Evolutionary conservation across 2,329 filamentous ascomycete species (phyloP).

Genomic region (Trichoderma guizhouense): DNA sequence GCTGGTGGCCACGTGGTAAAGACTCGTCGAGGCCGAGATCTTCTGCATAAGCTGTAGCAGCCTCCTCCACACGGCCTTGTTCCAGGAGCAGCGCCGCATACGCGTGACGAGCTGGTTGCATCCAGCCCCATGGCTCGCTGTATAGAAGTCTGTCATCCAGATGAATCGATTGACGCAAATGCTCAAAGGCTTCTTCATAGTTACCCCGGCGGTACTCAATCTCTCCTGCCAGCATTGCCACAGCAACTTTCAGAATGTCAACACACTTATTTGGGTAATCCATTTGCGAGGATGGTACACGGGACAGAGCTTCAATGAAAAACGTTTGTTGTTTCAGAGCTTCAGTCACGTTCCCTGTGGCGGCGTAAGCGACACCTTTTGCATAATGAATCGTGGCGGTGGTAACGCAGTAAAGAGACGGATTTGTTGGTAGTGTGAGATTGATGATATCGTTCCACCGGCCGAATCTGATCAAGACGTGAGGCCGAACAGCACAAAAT

Average conservation of each 20-base stretch:
- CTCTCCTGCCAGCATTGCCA: conserved; percentile 68
- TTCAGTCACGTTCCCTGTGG: conserved; percentile 67
- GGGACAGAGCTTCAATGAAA: background rate
- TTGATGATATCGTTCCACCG: conserved; percentile 62
- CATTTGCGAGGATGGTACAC: background rate
- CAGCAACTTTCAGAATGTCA: conserved; percentile 57
- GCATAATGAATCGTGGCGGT: conserved; percentile 66
- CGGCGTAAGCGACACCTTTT: conserved; percentile 58
- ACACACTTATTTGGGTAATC: background rate
- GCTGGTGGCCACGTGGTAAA: conserved; percentile 60
- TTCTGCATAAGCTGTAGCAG: conserved; percentile 53
- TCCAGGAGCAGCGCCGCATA: conserved; percentile 65
- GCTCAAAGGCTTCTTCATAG: conserved; percentile 53
- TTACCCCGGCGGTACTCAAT: conserved; percentile 63
- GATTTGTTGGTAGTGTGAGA: conserved; percentile 53
- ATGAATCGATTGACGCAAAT: conserved; percentile 52
- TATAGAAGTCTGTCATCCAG: conserved; percentile 62
- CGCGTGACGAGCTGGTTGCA: conserved; percentile 68
- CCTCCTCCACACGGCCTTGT: conserved; percentile 54
- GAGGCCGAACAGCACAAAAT: conserved; percentile 29
- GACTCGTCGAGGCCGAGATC: conserved; percentile 56
- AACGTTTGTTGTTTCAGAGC: background rate
- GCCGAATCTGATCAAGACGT: conserved; percentile 69
- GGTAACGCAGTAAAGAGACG: conserved; percentile 60
- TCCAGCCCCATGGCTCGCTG: conserved; percentile 72